Evolutionary conservation across 345 rosid species (phyloP).

Genomic region (Salix exigua): DNA sequence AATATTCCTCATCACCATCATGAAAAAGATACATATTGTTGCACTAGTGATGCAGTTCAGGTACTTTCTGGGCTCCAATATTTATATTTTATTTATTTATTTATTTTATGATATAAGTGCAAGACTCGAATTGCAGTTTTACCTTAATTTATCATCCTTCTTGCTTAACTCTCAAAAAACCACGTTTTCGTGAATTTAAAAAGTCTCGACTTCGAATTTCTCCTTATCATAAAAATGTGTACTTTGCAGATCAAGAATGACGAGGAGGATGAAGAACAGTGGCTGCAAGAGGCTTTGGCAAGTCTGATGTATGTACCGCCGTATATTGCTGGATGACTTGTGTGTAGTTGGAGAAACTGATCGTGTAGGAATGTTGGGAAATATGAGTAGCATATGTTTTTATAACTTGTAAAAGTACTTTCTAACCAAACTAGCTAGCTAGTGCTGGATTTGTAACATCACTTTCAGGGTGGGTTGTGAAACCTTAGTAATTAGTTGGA

Average conservation of each 20-base stretch:
- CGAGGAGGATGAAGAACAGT: constrained; percentile 50
- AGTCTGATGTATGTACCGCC: constrained; percentile 54
- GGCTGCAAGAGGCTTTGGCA: constrained; percentile 82
- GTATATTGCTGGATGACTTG: constrained; percentile 32
- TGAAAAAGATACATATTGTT: constrained; percentile 36
- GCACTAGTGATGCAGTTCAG: constrained; percentile 32
- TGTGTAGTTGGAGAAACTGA: background rate
- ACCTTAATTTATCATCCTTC: background rate
- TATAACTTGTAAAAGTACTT: background rate
- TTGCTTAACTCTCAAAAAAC: too few species aligned
- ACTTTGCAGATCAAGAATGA: constrained; percentile 49
- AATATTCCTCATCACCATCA: constrained; percentile 20
- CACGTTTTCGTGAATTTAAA: too few species aligned
- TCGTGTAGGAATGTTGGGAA: background rate
- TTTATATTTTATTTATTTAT: background rate
- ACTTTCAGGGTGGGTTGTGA: background rate
- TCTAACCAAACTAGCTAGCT: constrained; percentile 2
- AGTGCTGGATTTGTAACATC: background rate
- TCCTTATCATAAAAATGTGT: background rate
- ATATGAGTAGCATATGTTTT: background rate
- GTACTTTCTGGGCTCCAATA: constrained; percentile 18
- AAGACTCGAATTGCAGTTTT: background rate
- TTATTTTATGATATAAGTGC: background rate
- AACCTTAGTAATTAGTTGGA: background rate
- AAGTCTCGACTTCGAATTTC: background rate